phyloP scores from a whole-genome alignment of 306 rosid genomes.

The Quercus ilex region DNA sequence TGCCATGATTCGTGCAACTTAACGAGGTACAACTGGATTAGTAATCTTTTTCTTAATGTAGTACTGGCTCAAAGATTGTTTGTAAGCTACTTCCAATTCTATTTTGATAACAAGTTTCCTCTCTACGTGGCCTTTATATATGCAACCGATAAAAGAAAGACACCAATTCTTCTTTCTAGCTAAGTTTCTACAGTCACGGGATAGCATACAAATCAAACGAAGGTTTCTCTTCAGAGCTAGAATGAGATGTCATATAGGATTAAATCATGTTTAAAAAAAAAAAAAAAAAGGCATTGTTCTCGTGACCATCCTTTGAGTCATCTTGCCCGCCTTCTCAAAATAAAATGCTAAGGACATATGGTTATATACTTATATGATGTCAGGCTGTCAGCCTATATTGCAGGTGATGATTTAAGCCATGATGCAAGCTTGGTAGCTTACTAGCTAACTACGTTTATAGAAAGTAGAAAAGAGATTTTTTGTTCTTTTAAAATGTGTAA shows the following conservation, averaged over 20 bases:
- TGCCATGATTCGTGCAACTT: slow-evolving; percentile 8
- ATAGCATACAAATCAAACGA: not conserved
- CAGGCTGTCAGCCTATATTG: not conserved
- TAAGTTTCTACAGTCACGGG: not conserved
- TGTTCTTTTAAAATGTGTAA: too few relatives aligned
- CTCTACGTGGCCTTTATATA: not conserved
- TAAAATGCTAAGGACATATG: not conserved
- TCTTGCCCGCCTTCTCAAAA: not conserved
- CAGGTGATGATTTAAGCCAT: not conserved
- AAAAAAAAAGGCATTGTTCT: not conserved
- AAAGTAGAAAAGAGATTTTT: too few relatives aligned
- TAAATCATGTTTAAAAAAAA: not conserved
- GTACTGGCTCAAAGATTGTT: not conserved
- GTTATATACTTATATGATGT: not conserved
- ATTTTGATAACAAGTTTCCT: not conserved
- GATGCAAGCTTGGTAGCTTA: not conserved
- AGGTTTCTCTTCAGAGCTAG: not conserved
- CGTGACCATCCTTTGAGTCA: slow-evolving; percentile 15
- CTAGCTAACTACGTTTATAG: not conserved
- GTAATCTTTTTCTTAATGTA: not conserved
- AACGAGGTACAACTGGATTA: not conserved
- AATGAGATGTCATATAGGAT: not conserved
- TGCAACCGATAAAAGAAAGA: not conserved
- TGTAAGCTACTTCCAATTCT: not conserved
- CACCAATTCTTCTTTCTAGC: not conserved